Percentiles rank a stretch among this genome's conserved stretches.
These are phyloP conservation scores for Malus domestica DNA, from an alignment of 306 rosid species.

Conservation along the genomic window ASM211411v1 NC_041801.1:25520501-25521000, in stretches of 20 bases:
- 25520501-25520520: conserved; percentile 92
- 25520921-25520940: conserved; percentile 94
- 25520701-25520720: conserved; percentile 67
- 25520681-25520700: conserved; percentile 75
- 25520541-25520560: conserved; percentile 90
- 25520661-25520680: conserved; percentile 90
- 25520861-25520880: conserved; percentile 89
- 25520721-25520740: conserved; percentile 87
- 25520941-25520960: conserved; percentile 62
- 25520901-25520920: conserved; percentile 91
- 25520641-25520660: conserved; percentile 88
- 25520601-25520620: conserved; percentile 91
- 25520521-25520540: conserved; percentile 91
- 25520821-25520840: conserved; percentile 97
- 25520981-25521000: conserved; percentile 99
- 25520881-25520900: conserved; percentile 92
- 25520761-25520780: conserved; percentile 96
- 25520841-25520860: conserved; percentile 99
- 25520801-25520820: conserved; percentile 90
- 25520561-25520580: conserved; percentile 89
- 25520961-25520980: conserved; percentile 67
- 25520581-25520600: conserved; percentile 82
- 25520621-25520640: conserved; percentile 94
- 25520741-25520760: conserved; percentile 86
- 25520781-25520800: conserved; percentile 90